Conservation (phyloP, 176 grass and related monocot genomes). For the Carex littledalei region DNA sequence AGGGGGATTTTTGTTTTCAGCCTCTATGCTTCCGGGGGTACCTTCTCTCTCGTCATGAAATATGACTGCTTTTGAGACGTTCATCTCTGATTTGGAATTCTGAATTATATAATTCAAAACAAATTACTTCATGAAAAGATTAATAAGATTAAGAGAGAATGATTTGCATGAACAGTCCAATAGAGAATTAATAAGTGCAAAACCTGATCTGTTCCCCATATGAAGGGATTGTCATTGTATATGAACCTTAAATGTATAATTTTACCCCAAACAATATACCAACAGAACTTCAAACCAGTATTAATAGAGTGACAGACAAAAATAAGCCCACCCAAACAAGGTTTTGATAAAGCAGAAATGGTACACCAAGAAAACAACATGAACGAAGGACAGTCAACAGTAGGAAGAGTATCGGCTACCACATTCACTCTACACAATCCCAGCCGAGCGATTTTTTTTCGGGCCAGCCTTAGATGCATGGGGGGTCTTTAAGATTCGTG, state of each 20-base stretch:
- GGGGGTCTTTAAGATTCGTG: no score
- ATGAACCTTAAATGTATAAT: neutral
- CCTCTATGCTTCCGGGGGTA: conserved; percentile 75
- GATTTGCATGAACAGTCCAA: neutral
- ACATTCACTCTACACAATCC: no score
- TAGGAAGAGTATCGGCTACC: no score
- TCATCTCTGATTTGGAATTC: conserved; percentile 70
- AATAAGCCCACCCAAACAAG: neutral
- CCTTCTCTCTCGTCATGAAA: conserved; percentile 50
- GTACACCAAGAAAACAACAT: neutral
- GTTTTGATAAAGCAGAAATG: neutral
- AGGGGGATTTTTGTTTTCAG: conserved; percentile 48
- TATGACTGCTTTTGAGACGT: conserved; percentile 44
- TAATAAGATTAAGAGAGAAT: neutral
- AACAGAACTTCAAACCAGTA: neutral
- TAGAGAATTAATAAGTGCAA: neutral
- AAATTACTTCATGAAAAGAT: neutral
- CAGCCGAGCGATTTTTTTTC: no score
- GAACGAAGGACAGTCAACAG: neutral
- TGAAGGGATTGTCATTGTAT: neutral
- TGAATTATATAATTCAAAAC: conserved; percentile 30
- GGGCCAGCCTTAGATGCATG: no score
- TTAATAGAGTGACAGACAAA: neutral
- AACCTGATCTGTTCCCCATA: neutral
- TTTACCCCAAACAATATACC: neutral